phyloP scores from a whole-genome alignment of 129 eudicot species.

The Kitagawia praeruptora region DNA sequence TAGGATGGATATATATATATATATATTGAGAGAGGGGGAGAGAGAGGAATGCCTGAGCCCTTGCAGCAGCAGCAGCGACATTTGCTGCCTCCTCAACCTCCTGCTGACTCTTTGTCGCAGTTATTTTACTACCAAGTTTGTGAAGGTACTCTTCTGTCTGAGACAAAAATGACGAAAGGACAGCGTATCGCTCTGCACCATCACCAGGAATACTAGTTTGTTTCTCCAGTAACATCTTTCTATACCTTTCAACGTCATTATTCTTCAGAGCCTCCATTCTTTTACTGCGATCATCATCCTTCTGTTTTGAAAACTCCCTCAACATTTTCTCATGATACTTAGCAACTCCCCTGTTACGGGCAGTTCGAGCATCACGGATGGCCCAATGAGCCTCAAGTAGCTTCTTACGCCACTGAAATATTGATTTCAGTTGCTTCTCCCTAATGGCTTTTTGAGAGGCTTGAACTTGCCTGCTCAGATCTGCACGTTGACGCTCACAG shows the following conservation, averaged over 20 bases:
- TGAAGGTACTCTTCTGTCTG: slow-evolving; percentile 94
- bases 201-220: slow-evolving; percentile 83
- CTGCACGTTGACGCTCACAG: slow-evolving; percentile 91
- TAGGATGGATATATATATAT: too few species aligned
- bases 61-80: slow-evolving; percentile 78
- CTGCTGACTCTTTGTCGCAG: slow-evolving; percentile 87
- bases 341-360: slow-evolving; percentile 91
- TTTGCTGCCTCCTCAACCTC: slow-evolving; percentile 95
- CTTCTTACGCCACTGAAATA: slow-evolving; percentile 98
- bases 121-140: slow-evolving; percentile 88
- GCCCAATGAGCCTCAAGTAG: slow-evolving; percentile 97
- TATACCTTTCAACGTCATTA: slow-evolving; percentile 93
- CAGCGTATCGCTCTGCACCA: slow-evolving; percentile 94
- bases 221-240: slow-evolving; percentile 91
- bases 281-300: slow-evolving; percentile 73
- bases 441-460: slow-evolving; percentile 69
- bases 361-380: slow-evolving; percentile 90
- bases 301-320: slow-evolving; percentile 85
- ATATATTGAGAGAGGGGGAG: too few species aligned
- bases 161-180: slow-evolving; percentile 81
- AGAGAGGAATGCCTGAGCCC: slow-evolving; percentile 56
- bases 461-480: slow-evolving; percentile 72
- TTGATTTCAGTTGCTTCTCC: slow-evolving; percentile 78
- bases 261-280: slow-evolving; percentile 98
- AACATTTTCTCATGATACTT: slow-evolving; percentile 91